Evolutionary conservation across 257 asterid genomes (phyloP), one percentile per base, ranked within the genome.

Genomic region (Leonotis leonurus): DNA sequence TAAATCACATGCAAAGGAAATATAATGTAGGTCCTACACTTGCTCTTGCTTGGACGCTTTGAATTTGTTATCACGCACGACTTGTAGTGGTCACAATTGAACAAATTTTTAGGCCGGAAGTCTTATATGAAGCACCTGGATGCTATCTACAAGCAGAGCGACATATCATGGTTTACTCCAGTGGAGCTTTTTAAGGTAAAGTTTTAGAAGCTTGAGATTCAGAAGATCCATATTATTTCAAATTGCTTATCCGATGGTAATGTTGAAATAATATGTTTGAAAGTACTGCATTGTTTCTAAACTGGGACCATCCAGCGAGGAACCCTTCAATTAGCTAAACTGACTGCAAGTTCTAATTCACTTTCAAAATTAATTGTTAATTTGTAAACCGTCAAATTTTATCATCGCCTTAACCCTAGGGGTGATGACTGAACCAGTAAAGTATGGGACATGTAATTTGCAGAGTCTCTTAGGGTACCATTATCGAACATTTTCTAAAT

Each of bases 141-240:
- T 83, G 81, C 75, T 61, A 80, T 93, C 72, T 89, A 93, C 86
- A 87, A 80, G 90, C 95, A 89, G 74, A 78, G 85, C 73, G 99
- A 84, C 40, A 81, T 64, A 16, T 89, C 99, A 27, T 93, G 99
- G 99, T 93, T 93, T 78, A 93, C 99, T 67, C 97, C 99, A 2
- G 97, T 87, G 36, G 97, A 93, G 82, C 94, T 93, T 56, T 93
- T 93, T 68, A 93, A 93, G 97, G 99, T 91, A 80, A 56, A 20
- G 32, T 26, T n/a, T 5, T 56, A 25, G 53, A 60, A 59, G 24
- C 48, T 51, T 48, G 53, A 18, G 62, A 45, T 35, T 24, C 48
- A 53, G 45, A 60, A 67, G 32, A 43, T 45, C 26, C 45, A n/a
- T 12, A 16, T 16, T 54, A 17, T 11, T 24, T 49, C 33, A 24